Conservation (phyloP, 306 rosid species). For the Casuarina equisetifolia region DNA sequence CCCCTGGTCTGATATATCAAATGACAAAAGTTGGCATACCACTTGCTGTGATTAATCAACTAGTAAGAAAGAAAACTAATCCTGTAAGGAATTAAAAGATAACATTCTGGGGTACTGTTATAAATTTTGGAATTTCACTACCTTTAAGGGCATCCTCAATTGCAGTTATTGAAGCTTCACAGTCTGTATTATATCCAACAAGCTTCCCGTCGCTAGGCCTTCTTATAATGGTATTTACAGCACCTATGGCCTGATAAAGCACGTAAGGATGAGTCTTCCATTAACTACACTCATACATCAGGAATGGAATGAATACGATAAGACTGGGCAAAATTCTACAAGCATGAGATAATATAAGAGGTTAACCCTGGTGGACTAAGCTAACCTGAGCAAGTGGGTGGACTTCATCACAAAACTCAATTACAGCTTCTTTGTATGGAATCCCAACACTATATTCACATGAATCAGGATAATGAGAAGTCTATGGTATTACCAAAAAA, state of each 20-base stretch:
- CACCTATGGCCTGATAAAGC: conserved; percentile 41
- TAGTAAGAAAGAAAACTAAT: neutral
- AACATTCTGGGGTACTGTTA: conserved; percentile 2
- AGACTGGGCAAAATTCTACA: neutral
- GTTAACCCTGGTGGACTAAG: neutral
- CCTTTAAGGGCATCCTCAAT: conserved; percentile 53
- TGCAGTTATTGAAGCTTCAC: conserved; percentile 50
- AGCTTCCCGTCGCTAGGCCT: conserved; percentile 44
- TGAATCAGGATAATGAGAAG: neutral
- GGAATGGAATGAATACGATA: neutral
- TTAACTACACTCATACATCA: neutral
- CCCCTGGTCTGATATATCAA: conserved; percentile 29
- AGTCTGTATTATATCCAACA: conserved; percentile 51
- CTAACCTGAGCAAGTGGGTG: conserved; percentile 51
- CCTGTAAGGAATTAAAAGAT: neutral
- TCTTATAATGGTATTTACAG: conserved; percentile 50
- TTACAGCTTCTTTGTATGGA: conserved; percentile 53
- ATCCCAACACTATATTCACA: conserved; percentile 46
- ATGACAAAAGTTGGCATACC: neutral
- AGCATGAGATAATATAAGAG: neutral
- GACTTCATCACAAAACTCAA: conserved; percentile 44
- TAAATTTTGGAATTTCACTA: neutral
- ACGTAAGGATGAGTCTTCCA: neutral
- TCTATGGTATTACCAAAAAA: neutral
- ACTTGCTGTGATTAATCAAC: neutral